phyloP scores from a whole-genome alignment of 805 yeast species.

The Candida xyloterini region DNA sequence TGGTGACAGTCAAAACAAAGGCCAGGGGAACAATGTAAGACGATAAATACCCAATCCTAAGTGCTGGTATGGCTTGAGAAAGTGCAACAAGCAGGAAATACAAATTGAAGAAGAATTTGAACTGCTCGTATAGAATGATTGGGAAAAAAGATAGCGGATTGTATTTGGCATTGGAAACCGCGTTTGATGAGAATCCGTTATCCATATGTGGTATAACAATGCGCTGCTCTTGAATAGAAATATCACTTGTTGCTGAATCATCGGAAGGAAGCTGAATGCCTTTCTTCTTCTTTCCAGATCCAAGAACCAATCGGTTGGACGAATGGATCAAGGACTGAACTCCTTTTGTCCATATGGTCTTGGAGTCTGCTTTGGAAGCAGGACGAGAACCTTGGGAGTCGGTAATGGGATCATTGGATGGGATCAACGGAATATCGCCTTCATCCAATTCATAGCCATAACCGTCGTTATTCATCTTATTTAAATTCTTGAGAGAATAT shows the following conservation, averaged over 20 bases:
- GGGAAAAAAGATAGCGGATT: constrained; percentile 87
- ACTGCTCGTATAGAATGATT: constrained; percentile 86
- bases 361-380: constrained; percentile 21
- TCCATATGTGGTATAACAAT: constrained; percentile 39
- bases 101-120: constrained; percentile 92
- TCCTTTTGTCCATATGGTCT: constrained; percentile 32
- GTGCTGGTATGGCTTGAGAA: constrained; percentile 85
- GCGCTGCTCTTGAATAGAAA: constrained; percentile 25
- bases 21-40: constrained; percentile 93
- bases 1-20: constrained; percentile 87
- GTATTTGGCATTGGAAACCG: constrained; percentile 92
- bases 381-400: constrained; percentile 14
- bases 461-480: constrained; percentile 26
- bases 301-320: constrained; percentile 26
- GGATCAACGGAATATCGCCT: constrained; percentile 28
- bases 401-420: constrained; percentile 9
- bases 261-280: constrained; percentile 29
- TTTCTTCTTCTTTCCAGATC: constrained; percentile 21
- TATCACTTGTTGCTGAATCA: constrained; percentile 11
- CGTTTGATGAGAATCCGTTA: constrained; percentile 56
- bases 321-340: constrained; percentile 27
- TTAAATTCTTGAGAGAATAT: constrained; percentile 29
- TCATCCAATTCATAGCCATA: constrained; percentile 23
- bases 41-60: constrained; percentile 89
- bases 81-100: constrained; percentile 91